Evolutionary conservation across 2,329 filamentous ascomycete genomes (phyloP).

Genomic region (Fusarium pseudoanthophilum): DNA sequence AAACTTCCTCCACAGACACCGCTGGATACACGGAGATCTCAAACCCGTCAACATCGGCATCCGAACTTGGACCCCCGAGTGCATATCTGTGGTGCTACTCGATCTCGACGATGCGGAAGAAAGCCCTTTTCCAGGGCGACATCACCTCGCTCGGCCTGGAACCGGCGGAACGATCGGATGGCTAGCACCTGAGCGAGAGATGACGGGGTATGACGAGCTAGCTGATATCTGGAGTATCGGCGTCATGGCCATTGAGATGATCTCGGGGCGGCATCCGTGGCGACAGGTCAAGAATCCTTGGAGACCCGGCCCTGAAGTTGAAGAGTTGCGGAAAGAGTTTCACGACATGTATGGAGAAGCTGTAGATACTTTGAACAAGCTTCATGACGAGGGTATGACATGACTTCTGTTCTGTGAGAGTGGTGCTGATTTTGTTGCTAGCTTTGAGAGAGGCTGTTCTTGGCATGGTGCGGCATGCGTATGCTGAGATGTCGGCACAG

Average conservation of each 20-base stretch:
- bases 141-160: background rate
- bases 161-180: background rate
- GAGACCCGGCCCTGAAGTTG: background rate
- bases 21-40: background rate
- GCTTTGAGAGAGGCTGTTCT: accelerated
- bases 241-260: background rate
- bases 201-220: background rate
- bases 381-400: background rate
- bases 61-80: background rate
- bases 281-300: background rate
- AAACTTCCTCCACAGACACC: background rate
- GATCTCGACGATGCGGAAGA: background rate
- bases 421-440: background rate
- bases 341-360: background rate
- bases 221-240: background rate
- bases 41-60: background rate
- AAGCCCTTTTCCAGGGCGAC: background rate
- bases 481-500: background rate
- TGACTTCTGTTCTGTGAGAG: accelerated
- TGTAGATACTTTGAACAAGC: accelerated
- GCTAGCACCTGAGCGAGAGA: background rate
- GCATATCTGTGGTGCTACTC: background rate
- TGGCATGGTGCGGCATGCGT: background rate
- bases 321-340: background rate
- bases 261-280: background rate